Evolutionary conservation across 352 stramenopile genomes (phyloP).

Genomic region (Globisporangium viniferum): DNA sequence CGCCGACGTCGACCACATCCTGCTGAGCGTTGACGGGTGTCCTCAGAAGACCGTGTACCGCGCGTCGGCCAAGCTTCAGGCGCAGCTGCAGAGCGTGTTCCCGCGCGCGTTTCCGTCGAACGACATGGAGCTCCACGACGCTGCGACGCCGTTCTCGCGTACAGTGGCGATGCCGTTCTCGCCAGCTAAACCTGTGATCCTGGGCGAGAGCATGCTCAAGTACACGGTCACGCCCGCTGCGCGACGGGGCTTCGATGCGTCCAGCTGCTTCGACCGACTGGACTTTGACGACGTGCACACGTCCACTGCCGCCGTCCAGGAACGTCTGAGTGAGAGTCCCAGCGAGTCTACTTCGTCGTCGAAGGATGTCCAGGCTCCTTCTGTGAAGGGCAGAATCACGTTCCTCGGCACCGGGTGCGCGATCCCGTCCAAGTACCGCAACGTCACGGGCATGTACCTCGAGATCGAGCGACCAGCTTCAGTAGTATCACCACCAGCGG

Average conservation of each 20-base stretch:
- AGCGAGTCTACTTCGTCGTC: neutral
- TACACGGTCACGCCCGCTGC: constrained; percentile 52
- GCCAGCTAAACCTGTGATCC: constrained; percentile 28
- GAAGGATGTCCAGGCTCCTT: neutral
- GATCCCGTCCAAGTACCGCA: constrained; percentile 97
- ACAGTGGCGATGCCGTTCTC: constrained; percentile 20
- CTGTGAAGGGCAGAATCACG: constrained; percentile 59
- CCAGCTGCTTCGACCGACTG: constrained; percentile 45
- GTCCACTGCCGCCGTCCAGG: constrained; percentile 24
- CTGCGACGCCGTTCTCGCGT: constrained; percentile 31
- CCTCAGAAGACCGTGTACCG: constrained; percentile 71
- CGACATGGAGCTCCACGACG: constrained; percentile 41
- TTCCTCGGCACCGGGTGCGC: constrained; percentile 97
- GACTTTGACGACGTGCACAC: constrained; percentile 46
- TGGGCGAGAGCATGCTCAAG: constrained; percentile 74
- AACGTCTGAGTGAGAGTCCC: neutral
- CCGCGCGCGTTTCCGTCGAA: constrained; percentile 54
- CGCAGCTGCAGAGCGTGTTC: constrained; percentile 67
- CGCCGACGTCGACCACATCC: constrained; percentile 49
- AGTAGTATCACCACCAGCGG: neutral
- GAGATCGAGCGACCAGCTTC: constrained; percentile 34
- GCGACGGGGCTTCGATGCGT: constrained; percentile 62
- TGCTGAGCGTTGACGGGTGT: constrained; percentile 48
- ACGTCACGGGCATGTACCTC: constrained; percentile 96
- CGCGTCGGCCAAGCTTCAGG: constrained; percentile 63